phyloP scores from a whole-genome alignment of 257 asterid genomes.

The Scutellaria minor region DNA sequence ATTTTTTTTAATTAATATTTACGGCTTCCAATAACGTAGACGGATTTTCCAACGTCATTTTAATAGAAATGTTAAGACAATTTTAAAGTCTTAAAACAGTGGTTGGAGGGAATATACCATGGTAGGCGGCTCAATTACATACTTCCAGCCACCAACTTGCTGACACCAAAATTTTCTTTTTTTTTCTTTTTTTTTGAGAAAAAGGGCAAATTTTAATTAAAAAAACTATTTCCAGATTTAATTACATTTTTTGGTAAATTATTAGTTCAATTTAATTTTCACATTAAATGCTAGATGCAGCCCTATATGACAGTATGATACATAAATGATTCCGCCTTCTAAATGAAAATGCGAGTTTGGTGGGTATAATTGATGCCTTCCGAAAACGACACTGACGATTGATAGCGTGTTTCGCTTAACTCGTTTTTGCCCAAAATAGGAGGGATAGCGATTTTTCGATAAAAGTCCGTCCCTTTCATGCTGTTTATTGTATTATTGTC shows the following conservation, averaged over 20 bases:
- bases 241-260: background rate
- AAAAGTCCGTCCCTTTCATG: background rate
- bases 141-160: background rate
- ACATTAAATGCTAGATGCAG: no score
- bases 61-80: background rate
- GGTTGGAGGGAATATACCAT: constrained; percentile 30
- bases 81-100: background rate
- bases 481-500: background rate
- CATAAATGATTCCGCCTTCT: no score
- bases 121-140: constrained; percentile 30
- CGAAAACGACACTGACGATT: background rate
- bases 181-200: background rate
- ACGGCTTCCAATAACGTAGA: background rate
- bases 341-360: no score
- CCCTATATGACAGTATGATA: no score
- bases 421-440: background rate
- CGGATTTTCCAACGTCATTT: constrained; percentile 34
- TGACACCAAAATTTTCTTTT: constrained; percentile 9
- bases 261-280: no score
- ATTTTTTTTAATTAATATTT: no score
- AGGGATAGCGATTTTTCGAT: background rate
- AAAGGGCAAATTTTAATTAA: background rate
- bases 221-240: background rate
- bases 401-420: constrained; percentile 17
- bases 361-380: background rate